These are phyloP conservation scores for Erigeron philadelphicus DNA, from an alignment of 140 eudicot genomes.

Conservation along the genomic window DNA sequence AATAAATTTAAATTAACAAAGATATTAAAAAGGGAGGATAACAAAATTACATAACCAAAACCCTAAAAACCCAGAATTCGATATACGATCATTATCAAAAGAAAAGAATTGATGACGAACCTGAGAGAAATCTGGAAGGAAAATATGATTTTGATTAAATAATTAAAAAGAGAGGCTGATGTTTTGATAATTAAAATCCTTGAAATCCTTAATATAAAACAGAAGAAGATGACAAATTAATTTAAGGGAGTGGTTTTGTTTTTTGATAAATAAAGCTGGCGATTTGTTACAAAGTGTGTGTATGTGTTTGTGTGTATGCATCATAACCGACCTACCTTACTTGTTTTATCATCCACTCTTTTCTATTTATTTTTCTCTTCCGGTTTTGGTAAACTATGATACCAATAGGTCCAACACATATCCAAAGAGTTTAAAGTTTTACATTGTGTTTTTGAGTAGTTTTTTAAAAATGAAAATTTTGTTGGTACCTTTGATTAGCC, in stretches of 20 bases:
- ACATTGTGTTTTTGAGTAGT: too few species aligned
- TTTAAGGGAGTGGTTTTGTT: not conserved
- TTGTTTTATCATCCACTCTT: not conserved
- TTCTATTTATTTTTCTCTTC: too few species aligned
- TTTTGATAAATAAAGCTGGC: not conserved
- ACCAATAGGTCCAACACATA: too few species aligned
- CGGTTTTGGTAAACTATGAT: not conserved
- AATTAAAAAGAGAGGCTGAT: not conserved
- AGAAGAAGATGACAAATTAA: too few species aligned
- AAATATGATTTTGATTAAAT: not conserved
- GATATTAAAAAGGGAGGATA: constrained; percentile 5
- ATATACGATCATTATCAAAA: too few species aligned
- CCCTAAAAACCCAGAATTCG: constrained; percentile 35
- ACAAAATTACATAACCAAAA: constrained; percentile 22
- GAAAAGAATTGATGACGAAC: constrained; percentile 27
- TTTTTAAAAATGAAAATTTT: too few species aligned
- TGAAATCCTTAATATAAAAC: too few species aligned
- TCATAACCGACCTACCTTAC: not conserved
- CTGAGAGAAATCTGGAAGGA: constrained; percentile 21
- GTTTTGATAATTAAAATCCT: not conserved
- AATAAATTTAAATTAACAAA: not conserved
- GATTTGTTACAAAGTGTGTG: not conserved
- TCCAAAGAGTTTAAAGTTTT: too few species aligned
- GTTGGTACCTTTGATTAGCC: too few species aligned
- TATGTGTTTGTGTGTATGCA: too few species aligned